These are phyloP conservation scores for Leptosphaerulina australis DNA, from an alignment of 2,329 filamentous ascomycete genomes.

Conservation along the genomic window DNA sequence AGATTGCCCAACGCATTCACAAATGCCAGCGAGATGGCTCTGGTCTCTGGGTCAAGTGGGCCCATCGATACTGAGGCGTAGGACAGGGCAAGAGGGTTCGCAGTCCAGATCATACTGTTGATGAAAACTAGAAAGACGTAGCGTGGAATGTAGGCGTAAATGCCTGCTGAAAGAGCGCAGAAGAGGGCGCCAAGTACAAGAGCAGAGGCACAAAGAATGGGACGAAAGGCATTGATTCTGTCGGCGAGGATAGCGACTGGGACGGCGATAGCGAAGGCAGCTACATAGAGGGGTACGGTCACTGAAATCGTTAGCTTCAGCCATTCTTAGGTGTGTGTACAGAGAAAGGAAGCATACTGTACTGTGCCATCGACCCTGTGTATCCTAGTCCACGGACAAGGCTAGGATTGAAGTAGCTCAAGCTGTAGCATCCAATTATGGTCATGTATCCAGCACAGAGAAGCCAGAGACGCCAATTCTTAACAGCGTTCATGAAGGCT, in stretches of 20 bases:
- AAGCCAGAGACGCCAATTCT: constrained; percentile 33
- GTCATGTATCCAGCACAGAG: constrained; percentile 35
- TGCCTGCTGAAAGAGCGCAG: constrained; percentile 31
- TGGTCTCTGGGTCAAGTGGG: constrained; percentile 29
- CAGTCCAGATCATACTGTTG: constrained; percentile 34
- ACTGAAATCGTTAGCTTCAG: constrained; percentile 4
- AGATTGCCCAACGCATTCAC: constrained; percentile 33
- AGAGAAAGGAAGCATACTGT: constrained; percentile 9
- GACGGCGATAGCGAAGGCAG: constrained; percentile 30
- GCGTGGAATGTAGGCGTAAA: constrained; percentile 33
- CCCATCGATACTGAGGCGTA: constrained; percentile 30
- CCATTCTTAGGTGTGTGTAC: too few relatives aligned
- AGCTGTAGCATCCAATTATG: constrained; percentile 35
- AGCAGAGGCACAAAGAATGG: constrained; percentile 21
- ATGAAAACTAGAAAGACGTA: constrained; percentile 37
- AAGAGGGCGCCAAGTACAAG: constrained; percentile 27
- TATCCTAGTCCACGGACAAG: constrained; percentile 32
- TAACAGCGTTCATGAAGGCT: constrained; percentile 28
- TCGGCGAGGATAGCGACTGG: constrained; percentile 33
- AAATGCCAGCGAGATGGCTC: constrained; percentile 31
- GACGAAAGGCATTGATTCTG: constrained; percentile 21
- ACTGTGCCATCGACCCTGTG: constrained; percentile 28
- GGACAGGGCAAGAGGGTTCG: constrained; percentile 32
- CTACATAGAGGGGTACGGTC: constrained; percentile 33
- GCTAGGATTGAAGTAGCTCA: constrained; percentile 34